These are phyloP conservation scores for Lecanicillium sp. DNA, from an alignment of 2,329 filamentous ascomycete genomes.

Conservation along the genomic window DNA sequence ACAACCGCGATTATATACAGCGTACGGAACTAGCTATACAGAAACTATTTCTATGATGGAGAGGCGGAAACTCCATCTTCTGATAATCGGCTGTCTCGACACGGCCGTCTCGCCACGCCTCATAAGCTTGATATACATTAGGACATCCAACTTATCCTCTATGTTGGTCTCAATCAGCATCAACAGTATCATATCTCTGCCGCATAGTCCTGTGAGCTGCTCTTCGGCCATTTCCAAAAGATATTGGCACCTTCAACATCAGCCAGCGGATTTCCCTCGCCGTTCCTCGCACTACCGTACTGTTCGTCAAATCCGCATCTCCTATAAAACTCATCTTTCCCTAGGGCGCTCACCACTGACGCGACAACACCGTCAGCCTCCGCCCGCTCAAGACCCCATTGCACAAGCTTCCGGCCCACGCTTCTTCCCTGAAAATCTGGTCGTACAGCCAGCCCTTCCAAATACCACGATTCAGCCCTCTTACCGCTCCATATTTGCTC, in stretches of 20 bases:
- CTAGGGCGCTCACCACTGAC: conserved; percentile 27
- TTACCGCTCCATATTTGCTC: conserved; percentile 19
- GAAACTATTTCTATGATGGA: no score
- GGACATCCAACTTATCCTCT: no score
- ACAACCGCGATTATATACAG: no score
- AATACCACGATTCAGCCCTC: conserved; percentile 27
- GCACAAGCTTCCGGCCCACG: conserved; percentile 27
- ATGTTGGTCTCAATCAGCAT: no score
- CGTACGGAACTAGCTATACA: no score
- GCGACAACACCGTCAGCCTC: conserved; percentile 26
- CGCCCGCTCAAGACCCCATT: conserved; percentile 30
- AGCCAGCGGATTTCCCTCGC: conserved; percentile 3
- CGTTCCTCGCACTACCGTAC: conserved; percentile 4
- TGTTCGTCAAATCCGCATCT: conserved; percentile 7
- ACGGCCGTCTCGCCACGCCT: no score
- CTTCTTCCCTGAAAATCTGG: conserved; percentile 28
- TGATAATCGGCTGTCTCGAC: no score
- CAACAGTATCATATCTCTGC: no score
- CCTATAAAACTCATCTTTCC: conserved; percentile 30
- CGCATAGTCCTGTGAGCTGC: no score
- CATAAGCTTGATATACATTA: no score
- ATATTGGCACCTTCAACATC: conserved; percentile 6
- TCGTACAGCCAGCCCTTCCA: conserved; percentile 27
- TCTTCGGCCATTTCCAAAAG: conserved; percentile 4
- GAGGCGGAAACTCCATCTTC: no score